Conservation (phyloP, 2,329 filamentous ascomycete species). For the Decorospora gaudefroyi region DNA sequence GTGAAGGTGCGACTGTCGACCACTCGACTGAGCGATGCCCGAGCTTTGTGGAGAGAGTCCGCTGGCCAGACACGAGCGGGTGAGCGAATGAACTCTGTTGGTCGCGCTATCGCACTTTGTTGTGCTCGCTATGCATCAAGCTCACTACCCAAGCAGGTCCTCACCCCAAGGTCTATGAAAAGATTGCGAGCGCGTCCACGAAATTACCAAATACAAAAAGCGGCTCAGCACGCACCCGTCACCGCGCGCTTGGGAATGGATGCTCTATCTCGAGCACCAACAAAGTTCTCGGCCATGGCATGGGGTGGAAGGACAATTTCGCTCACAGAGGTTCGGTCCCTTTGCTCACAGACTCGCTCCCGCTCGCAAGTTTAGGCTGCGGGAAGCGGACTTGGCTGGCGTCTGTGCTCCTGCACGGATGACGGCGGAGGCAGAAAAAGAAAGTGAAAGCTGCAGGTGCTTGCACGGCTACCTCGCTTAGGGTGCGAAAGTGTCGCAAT, state of each 20-base stretch:
- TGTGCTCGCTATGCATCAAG: slow-evolving; percentile 6
- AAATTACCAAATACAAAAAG: slow-evolving; percentile 10
- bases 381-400: slow-evolving; percentile 40
- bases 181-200: slow-evolving; percentile 12
- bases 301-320: slow-evolving; percentile 23
- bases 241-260: slow-evolving; percentile 19
- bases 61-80: too few relatives aligned
- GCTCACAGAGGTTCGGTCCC: slow-evolving; percentile 33
- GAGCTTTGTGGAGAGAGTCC: slow-evolving; percentile 24
- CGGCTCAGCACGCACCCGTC: slow-evolving; percentile 17
- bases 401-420: slow-evolving; percentile 40
- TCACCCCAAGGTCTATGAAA: slow-evolving; percentile 6
- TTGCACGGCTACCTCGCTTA: slow-evolving; percentile 33
- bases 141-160: neutral
- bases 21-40: slow-evolving; percentile 18
- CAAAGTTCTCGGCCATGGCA: slow-evolving; percentile 21
- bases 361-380: slow-evolving; percentile 42
- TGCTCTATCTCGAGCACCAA: slow-evolving; percentile 19
- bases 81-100: too few relatives aligned
- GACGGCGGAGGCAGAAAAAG: slow-evolving; percentile 36
- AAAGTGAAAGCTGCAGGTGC: slow-evolving; percentile 39
- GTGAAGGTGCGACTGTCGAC: slow-evolving; percentile 21
- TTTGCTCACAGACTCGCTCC: slow-evolving; percentile 45
- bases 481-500: slow-evolving; percentile 24
- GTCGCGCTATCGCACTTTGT: slow-evolving; percentile 3